These are phyloP conservation scores for Xylaria sp. DNA, from an alignment of 2,329 filamentous ascomycete species.

Conservation along the genomic window DNA sequence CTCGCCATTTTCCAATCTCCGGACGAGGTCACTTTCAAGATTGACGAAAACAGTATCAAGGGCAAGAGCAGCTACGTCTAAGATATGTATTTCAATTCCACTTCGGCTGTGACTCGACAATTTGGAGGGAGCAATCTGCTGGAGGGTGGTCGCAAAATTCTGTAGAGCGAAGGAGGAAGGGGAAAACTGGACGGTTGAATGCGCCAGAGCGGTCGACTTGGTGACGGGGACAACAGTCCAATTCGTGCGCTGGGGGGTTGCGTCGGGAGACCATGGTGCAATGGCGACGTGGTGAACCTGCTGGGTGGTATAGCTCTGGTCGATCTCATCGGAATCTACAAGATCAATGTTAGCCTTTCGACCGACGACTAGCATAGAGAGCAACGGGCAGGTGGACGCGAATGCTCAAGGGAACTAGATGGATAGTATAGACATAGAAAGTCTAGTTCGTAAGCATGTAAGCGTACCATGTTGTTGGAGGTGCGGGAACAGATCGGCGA, in stretches of 20 bases:
- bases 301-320: constrained; percentile 51
- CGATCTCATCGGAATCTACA: constrained; percentile 48
- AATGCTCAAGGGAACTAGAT: background rate
- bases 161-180: constrained; percentile 79
- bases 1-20: constrained; percentile 84
- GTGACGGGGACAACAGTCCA: constrained; percentile 90
- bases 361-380: constrained; percentile 1
- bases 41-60: constrained; percentile 89
- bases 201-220: constrained; percentile 71
- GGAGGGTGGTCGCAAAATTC: constrained; percentile 78
- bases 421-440: background rate
- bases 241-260: constrained; percentile 68
- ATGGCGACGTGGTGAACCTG: constrained; percentile 74
- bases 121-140: constrained; percentile 79
- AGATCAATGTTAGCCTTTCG: constrained; percentile 26
- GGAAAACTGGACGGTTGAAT: constrained; percentile 83
- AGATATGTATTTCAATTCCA: constrained; percentile 83
- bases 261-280: constrained; percentile 75
- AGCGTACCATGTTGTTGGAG: constrained; percentile 49
- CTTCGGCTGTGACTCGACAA: constrained; percentile 76
- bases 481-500: constrained; percentile 81
- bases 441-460: background rate
- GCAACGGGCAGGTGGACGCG: background rate
- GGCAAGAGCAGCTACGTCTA: constrained; percentile 82
- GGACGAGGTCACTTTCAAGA: constrained; percentile 82